These are phyloP conservation scores for Xanthoconium purpureum DNA, from an alignment of 768 basidiomycete species.

Conservation along the genomic window DNA sequence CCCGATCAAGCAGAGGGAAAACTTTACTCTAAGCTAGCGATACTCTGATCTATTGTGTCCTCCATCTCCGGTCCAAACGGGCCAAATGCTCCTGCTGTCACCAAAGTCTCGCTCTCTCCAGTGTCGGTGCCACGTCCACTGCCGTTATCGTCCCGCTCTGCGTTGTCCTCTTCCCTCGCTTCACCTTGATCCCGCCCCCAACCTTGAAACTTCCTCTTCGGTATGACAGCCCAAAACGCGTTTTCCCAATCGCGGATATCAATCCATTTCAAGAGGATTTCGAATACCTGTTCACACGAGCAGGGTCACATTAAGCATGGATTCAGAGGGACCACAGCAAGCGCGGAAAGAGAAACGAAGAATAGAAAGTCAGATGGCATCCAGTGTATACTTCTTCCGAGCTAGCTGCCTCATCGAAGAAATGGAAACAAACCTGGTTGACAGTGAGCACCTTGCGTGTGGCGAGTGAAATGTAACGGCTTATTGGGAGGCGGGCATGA, in stretches of 20 bases:
- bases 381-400: not conserved
- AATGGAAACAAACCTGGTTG: slow-evolving; percentile 61
- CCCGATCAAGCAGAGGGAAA: too few relatives aligned
- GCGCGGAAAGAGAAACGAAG: not conserved
- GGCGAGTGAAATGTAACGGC: slow-evolving; percentile 80
- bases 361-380: not conserved
- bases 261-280: slow-evolving; percentile 89
- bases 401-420: not conserved
- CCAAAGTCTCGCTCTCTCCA: not conserved
- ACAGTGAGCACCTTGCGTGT: slow-evolving; percentile 97
- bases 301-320: not conserved
- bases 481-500: slow-evolving; percentile 91
- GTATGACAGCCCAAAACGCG: slow-evolving; percentile 86
- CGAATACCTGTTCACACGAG: slow-evolving; percentile 54
- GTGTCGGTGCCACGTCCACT: not conserved
- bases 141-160: not conserved
- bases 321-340: slow-evolving; percentile 1
- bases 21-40: too few relatives aligned
- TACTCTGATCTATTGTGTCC: too few relatives aligned
- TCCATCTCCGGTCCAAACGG: not conserved
- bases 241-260: slow-evolving; percentile 81
- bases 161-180: not conserved
- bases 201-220: slow-evolving; percentile 80
- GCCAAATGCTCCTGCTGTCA: not conserved
- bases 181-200: slow-evolving; percentile 13